phyloP scores from a whole-genome alignment of 768 basidiomycete genomes.

The Amanita pseudoporphyria region DNA sequence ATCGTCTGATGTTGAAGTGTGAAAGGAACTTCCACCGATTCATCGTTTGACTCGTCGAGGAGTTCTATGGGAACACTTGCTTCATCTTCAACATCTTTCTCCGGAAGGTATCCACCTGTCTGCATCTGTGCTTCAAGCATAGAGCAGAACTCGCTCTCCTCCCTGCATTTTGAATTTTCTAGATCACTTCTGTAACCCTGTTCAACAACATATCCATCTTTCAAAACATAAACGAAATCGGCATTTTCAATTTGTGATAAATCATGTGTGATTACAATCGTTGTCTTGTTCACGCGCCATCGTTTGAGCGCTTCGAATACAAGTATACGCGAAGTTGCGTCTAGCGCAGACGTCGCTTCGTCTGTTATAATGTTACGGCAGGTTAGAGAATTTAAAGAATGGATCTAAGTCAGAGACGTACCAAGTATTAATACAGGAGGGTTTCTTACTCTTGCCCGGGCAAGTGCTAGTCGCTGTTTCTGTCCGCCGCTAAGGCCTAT shows the following conservation, averaged over 20 bases:
- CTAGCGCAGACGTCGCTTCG: conserved; percentile 77
- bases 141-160: conserved; percentile 55
- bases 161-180: conserved; percentile 27
- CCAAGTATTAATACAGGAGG: conserved; percentile 88
- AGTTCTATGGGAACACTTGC: conserved; percentile 7
- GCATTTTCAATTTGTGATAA: conserved; percentile 63
- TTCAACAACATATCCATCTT: conserved; percentile 70
- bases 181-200: conserved; percentile 83
- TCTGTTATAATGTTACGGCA: conserved; percentile 43
- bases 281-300: conserved; percentile 75
- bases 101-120: conserved; percentile 40
- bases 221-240: conserved; percentile 93
- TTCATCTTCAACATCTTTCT: conserved; percentile 18
- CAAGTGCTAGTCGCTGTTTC: conserved; percentile 83
- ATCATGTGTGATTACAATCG: conserved; percentile 94
- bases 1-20: conserved; percentile 31
- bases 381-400: conserved; percentile 3
- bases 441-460: conserved; percentile 75
- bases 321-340: conserved; percentile 76
- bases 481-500: conserved; percentile 85
- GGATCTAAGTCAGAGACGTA: conserved; percentile 27
- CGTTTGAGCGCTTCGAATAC: conserved; percentile 64
- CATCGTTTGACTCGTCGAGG: conserved; percentile 23
- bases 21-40: conserved; percentile 25
- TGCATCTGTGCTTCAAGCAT: conserved; percentile 54